Base-by-base conservation (phyloP, 2,329 filamentous ascomycete species). In the Ophiostoma piceae region DNA sequence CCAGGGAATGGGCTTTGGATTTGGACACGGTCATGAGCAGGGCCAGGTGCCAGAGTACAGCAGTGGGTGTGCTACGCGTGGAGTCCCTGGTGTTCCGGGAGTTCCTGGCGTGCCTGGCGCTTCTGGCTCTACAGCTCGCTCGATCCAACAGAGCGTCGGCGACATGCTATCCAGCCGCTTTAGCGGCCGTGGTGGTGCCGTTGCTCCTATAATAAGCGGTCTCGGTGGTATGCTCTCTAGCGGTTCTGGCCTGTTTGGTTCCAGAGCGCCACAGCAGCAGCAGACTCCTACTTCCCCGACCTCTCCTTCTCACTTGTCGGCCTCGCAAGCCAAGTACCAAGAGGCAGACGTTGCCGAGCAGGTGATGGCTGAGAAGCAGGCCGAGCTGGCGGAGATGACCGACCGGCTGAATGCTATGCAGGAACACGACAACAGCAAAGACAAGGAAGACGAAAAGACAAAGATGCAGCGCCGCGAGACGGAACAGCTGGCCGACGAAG, bases 291-390 rank as follows among this genome's bases (percentile, higher is more conserved):
- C 16, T 65, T n/a, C 60, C 9, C 32, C 60, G 9, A 22, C 32
- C 3, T 9, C 32, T 4, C 35, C 14, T 2, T n/a, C 32, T 7
- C 9, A 12, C 41, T 47, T 9, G n/a, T 43, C 69, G 22, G 35
- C 62, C 1, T 35, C 67, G n/a, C 75, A 75, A 19, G 77, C 75
- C 47, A 81, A 68, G 74, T 81, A 82, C 74, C 74, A 74, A 1
- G 75, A 74, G 0, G 79, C 77, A 1, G 78, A 78, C 43, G 75
- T 74, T 0, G 74, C 82, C 2, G 79, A 80, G 70, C 74, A 73
- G 37, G 74, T 78, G 47, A 76, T 82, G 9, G 75, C 72, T 16
- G 73, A 71, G 3, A 79, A 79, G 72, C 57, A 62, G 26, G 26
- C 57, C 9, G 57, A 62, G 26, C 26, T 62, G 57, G 57, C 57